Conservation (phyloP, 1,139 yeast genomes). For the Sugiyamaella xylanicola region DNA sequence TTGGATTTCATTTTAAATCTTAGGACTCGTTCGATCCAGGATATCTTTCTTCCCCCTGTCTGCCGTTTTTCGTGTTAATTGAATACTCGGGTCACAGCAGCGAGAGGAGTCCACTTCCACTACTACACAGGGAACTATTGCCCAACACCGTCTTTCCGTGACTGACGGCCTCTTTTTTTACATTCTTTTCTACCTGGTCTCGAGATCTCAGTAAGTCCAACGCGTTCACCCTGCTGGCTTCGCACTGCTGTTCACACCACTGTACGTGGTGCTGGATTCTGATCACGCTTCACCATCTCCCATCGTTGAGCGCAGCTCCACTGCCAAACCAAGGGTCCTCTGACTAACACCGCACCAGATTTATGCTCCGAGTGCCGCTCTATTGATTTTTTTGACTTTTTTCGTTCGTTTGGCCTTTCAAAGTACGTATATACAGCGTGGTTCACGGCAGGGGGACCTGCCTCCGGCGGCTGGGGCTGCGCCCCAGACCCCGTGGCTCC, state of each 20-base stretch:
- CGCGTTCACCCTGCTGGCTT: too few species aligned
- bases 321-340: background rate
- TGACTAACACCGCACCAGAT: background rate
- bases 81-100: background rate
- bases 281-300: too few species aligned
- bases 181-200: background rate
- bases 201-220: background rate
- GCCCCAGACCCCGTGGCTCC: constrained; percentile 1
- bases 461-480: constrained; percentile 10
- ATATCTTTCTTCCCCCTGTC: too few species aligned
- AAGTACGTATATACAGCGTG: background rate
- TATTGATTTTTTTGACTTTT: background rate
- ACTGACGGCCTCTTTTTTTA: background rate
- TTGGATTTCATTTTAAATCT: background rate
- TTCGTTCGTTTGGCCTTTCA: background rate
- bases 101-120: too few species aligned
- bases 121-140: background rate
- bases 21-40: background rate
- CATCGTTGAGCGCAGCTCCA: background rate
- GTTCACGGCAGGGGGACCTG: background rate
- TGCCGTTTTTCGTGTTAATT: background rate
- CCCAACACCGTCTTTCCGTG: background rate
- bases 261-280: too few species aligned
- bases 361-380: background rate
- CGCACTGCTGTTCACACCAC: too few species aligned